phyloP scores from a whole-genome alignment of 345 rosid genomes.

The Heritiera littoralis region DNA sequence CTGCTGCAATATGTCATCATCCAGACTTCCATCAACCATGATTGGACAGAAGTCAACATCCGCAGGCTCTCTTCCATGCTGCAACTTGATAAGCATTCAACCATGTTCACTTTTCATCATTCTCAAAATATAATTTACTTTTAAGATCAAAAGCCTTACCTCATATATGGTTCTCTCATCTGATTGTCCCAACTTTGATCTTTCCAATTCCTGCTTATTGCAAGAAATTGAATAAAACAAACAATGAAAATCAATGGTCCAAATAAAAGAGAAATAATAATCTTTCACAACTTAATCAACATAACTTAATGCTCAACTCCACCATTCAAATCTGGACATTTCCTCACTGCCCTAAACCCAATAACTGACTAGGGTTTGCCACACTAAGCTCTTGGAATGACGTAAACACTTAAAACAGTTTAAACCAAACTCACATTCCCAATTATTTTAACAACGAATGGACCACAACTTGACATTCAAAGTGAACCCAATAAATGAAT shows the following conservation, averaged over 20 bases:
- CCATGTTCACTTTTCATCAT: slow-evolving; percentile 24
- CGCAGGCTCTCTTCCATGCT: slow-evolving; percentile 78
- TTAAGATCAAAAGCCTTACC: slow-evolving; percentile 43
- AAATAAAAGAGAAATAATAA: background rate
- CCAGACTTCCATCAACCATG: slow-evolving; percentile 51
- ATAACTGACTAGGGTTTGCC: background rate
- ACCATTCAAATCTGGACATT: background rate
- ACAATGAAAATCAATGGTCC: background rate
- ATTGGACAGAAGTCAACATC: slow-evolving; percentile 65
- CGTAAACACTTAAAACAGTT: background rate
- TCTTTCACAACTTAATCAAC: background rate
- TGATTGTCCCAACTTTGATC: slow-evolving; percentile 57
- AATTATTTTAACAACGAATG: background rate
- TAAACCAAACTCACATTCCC: background rate
- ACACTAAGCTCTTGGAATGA: background rate
- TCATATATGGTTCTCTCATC: slow-evolving; percentile 84
- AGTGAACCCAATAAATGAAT: background rate
- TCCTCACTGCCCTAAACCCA: background rate
- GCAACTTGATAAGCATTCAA: slow-evolving; percentile 50
- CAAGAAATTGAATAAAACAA: slow-evolving; percentile 9
- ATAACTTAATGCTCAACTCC: background rate
- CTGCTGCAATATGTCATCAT: slow-evolving; percentile 63
- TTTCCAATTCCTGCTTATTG: slow-evolving; percentile 55
- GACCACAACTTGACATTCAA: background rate
- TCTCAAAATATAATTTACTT: background rate